Base-by-base conservation (phyloP, 768 basidiomycete species). In the Auricularia cornea region DNA sequence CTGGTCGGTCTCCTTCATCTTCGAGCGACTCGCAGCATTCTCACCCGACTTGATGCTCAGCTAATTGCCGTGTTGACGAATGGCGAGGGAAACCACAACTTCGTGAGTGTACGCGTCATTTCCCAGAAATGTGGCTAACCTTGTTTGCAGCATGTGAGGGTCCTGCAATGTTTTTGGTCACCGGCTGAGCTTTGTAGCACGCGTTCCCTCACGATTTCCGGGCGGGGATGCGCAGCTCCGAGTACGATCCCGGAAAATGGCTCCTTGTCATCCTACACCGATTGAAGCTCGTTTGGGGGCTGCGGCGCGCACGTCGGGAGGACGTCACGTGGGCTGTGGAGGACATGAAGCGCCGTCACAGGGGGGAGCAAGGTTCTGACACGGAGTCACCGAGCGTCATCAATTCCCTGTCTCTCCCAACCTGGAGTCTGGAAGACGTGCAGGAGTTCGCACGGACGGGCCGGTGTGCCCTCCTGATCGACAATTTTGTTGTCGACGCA, bases 171-270 rank as follows among this genome's bases (percentile, higher is more conserved):
- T 31, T 30, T 16, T 56, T 54, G 30, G 3, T 14, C 33, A 26
- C 23, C 40, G 33, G 29, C 28, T 51, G 29, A 33, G 68, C 51
- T 70, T 20, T 2, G 30, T 30, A 91, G 83, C 89, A 91, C 72
- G 80, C 88, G 0, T 91, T 90, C 68, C 90, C 90, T 11, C 83
- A 86, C 63, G 89, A 92, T 72, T 91, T 84, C 72, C 82, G 89
- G 28, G 87, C 89, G 20, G 88, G 84, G 0, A 85, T 84, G 10
- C 78, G 80, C 23, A 57, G 64, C 6, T 71, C 77, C 28, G 88
- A 87, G 67, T 92, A 88, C 88, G 89, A 92, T 72, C 89, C 90
- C 0, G 87, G 87, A 1, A 91, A 90, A 75, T 91, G 88, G 89
- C 80, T 85, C 48, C 90, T 91, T 48, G 70, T 82, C n/a, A 54